Evolutionary conservation across 2,329 filamentous ascomycete species (phyloP), one percentile per base, ranked within the genome.

Genomic region (Coleophoma crateriformis): DNA sequence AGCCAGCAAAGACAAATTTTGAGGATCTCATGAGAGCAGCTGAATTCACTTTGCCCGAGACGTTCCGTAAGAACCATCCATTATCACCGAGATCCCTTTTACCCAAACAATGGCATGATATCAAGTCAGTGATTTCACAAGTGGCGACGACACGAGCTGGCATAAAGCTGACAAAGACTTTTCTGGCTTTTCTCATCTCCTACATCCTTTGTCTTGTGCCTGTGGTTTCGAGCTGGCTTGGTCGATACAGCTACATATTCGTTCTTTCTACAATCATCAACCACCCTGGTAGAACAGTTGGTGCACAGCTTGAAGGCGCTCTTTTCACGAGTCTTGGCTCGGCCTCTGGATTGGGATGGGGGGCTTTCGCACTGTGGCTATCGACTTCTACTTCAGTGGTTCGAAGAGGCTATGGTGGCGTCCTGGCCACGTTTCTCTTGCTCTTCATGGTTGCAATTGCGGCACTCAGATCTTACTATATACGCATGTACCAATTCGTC

Each of bases 211-310:
- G 79, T 54, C 71, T 82, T 2, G 61, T 81, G 5, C 76, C 76
- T 1, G 58, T 58, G 3, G 67, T 74, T 4, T 67, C 68, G n/a
- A 50, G 61, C n/a, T 78, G 72, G 71, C 66, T 82, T 4, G 79
- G 79, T 2, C 68, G 65, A 14, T 77, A 80, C 55, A 70, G 69
- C 54, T 82, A 81, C 55, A 71, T 82, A 51, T 75, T 80, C 68
- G 73, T 70, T 4, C 62, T 83, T 44, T 82, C 79, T 2, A 68
- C 75, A n/a, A 71, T 82, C 17, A 57, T 82, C 41, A 82, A 82
- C 50, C 79, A 83, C 55, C 71, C 79, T 3, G 77, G 75, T 19
- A 70, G 79, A 35, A 74, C 76, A 1, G 57, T 82, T 46, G 79
- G 79, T 6, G 73, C 77, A 12, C 79, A 83, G 55, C 61, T 82